Conservation (phyloP, 225 moss, liverwort and hornwort genomes). For the Antitrichia curtipendula region DNA sequence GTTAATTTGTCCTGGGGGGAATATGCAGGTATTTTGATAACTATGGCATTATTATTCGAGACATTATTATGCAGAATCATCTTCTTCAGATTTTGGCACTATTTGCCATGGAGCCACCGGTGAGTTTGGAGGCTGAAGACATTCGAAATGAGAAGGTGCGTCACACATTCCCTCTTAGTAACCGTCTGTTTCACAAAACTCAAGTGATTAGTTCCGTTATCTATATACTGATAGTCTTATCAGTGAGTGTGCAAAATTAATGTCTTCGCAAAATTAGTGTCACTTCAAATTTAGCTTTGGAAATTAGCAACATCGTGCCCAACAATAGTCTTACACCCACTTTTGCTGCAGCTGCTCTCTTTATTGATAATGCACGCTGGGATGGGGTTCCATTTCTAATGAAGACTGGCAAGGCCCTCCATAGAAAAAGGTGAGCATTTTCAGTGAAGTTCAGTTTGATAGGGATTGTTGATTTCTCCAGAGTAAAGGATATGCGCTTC, state of each 20-base stretch:
- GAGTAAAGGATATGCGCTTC: not conserved
- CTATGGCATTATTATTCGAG: slow-evolving; percentile 92
- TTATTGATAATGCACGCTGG: slow-evolving; percentile 91
- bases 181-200: not conserved
- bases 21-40: slow-evolving; percentile 32
- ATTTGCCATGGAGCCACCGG: slow-evolving; percentile 99
- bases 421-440: slow-evolving; percentile 48
- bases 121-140: slow-evolving; percentile 96
- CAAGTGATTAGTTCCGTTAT: not conserved
- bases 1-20: not conserved
- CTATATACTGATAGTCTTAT: too few relatives aligned
- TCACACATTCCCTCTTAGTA: not conserved
- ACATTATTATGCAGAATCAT: slow-evolving; percentile 99
- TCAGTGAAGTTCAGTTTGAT: not conserved
- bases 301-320: slow-evolving; percentile 48
- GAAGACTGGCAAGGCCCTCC: slow-evolving; percentile 98
- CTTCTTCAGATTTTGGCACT: slow-evolving; percentile 91
- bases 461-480: not conserved
- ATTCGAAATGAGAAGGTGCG: slow-evolving; percentile 94
- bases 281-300: not conserved
- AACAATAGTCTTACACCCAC: slow-evolving; percentile 88
- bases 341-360: slow-evolving; percentile 95
- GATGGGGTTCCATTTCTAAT: slow-evolving; percentile 98
- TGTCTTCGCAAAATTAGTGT: not conserved
- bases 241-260: not conserved